Evolutionary conservation across 179 eudicot genomes (phyloP).

Genomic region (Corrigiola litoralis): DNA sequence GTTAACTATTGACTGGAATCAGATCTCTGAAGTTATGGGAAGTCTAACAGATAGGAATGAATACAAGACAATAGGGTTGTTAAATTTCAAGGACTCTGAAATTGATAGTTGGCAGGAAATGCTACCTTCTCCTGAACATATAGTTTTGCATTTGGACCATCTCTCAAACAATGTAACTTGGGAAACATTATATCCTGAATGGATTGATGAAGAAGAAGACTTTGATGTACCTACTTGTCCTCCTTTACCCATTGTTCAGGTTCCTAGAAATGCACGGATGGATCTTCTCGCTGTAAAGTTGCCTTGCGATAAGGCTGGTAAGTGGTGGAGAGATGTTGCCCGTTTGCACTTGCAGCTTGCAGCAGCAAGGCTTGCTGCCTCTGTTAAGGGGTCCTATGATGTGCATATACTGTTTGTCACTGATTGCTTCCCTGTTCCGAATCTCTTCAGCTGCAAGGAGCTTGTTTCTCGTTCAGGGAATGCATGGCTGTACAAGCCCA

Average conservation of each 20-base stretch:
- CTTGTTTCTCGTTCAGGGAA: slow-evolving; percentile 55
- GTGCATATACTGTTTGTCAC: slow-evolving; percentile 66
- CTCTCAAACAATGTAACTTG: slow-evolving; percentile 53
- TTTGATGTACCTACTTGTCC: slow-evolving; percentile 72
- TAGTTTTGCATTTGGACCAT: slow-evolving; percentile 46
- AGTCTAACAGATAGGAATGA: slow-evolving; percentile 46
- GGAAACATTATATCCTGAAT: slow-evolving; percentile 88
- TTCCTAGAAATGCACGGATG: slow-evolving; percentile 61
- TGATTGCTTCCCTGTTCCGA: slow-evolving; percentile 81
- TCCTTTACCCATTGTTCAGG: slow-evolving; percentile 49
- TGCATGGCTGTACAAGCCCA: slow-evolving; percentile 73
- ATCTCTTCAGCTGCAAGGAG: slow-evolving; percentile 82
- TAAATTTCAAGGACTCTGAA: slow-evolving; percentile 63
- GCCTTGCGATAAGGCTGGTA: slow-evolving; percentile 67
- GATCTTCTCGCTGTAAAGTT: slow-evolving; percentile 82
- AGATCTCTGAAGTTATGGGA: slow-evolving; percentile 42
- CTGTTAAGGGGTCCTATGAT: slow-evolving; percentile 52
- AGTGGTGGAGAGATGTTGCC: slow-evolving; percentile 79
- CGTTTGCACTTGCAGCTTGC: slow-evolving; percentile 84
- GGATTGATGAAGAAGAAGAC: slow-evolving; percentile 94
- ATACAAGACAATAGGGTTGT: slow-evolving; percentile 62
- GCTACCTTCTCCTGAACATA: slow-evolving; percentile 64
- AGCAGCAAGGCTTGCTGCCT: slow-evolving; percentile 69
- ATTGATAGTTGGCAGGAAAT: slow-evolving; percentile 52
- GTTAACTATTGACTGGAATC: slow-evolving; percentile 52